Base-by-base conservation (phyloP, 2,329 filamentous ascomycete species). In the Trichophyton simii region DNA sequence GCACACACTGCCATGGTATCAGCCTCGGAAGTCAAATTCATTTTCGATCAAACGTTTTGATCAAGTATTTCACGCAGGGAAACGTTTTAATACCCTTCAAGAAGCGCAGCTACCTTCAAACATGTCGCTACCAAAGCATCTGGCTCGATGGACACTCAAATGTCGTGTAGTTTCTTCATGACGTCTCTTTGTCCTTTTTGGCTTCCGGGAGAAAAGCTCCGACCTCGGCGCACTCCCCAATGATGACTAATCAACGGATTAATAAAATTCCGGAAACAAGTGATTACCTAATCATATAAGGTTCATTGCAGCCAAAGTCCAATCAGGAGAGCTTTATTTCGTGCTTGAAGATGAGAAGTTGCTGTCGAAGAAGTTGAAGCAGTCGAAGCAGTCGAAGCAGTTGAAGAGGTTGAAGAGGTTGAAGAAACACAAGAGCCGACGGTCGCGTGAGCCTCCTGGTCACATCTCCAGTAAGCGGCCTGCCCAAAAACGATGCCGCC, bases 271-370 rank as follows among this genome's bases (percentile, higher is more conserved):
- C 52, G 1, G 1, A 18, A 0, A 20, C 18, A 11, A 15, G 9
- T 38, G 34, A 38, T 34, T 36, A 28, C 28, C n/a, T 55, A 34
- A 34, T 25, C 31, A n/a, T n/a, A 5, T 7, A 38, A 44, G n/a
- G n/a, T 44, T n/a, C 18, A 13, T 38, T 9, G 1, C 11, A 4
- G 11, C 8, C 2, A 34, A 31, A 54, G 48, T 55, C 25, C 52
- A 55, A 55, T 55, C 28, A 36, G n/a, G 18, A n/a, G 25, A 55
- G 52, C 52, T 55, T 55, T 15, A 55, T 34, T 55, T 55, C 52
- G 18, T 3, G 46, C 25, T 11, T 11, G 20, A 31, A 52, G n/a
- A 55, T 2, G 34, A 11, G 34, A 38, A 38, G 34, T 38, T 13
- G 28, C 28, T 7, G 28, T 22, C 22, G 3, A 34, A 34, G 31